Evolutionary conservation across 129 eudicot genomes (phyloP).

Genomic region (Saussurea involucrata): DNA sequence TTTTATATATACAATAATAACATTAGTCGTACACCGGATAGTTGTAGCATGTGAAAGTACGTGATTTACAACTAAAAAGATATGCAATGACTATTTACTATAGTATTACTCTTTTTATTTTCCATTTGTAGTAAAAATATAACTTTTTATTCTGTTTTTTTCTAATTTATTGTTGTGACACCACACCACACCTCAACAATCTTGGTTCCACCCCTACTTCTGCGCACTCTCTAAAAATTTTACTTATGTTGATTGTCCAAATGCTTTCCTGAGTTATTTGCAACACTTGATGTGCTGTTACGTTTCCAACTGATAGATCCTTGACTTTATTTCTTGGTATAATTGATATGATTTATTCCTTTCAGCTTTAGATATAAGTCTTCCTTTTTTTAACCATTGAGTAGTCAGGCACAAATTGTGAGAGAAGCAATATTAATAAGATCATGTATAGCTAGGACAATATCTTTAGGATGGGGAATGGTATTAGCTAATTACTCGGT

Average conservation of each 20-base stretch:
- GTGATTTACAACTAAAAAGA: not conserved
- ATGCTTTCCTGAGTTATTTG: not conserved
- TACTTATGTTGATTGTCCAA: not conserved
- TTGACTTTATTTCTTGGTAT: not conserved
- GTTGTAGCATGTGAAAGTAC: not conserved
- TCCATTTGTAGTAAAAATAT: not conserved
- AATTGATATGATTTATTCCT: not conserved
- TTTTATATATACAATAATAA: not conserved
- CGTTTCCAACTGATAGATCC: not conserved
- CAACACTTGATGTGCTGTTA: not conserved
- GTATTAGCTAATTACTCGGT: constrained; percentile 1
- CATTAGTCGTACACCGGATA: not conserved
- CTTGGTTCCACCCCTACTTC: not conserved
- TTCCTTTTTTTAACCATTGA: not conserved
- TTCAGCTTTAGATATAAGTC: constrained; percentile 2
- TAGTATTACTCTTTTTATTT: not conserved
- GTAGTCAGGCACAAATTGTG: not conserved
- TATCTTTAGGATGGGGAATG: not conserved
- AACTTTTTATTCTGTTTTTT: not conserved
- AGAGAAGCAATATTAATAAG: not conserved
- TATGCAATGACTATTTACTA: not conserved
- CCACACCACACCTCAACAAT: constrained; percentile 1
- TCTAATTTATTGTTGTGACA: not conserved
- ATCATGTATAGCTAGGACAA: not conserved
- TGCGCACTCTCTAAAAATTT: not conserved